A percentile compares a stretch with the other conserved stretches of the same genome.
These are phyloP conservation scores for Leishmania aethiopica DNA, from an alignment of 208 protist species.

Conservation along the genomic window DNA sequence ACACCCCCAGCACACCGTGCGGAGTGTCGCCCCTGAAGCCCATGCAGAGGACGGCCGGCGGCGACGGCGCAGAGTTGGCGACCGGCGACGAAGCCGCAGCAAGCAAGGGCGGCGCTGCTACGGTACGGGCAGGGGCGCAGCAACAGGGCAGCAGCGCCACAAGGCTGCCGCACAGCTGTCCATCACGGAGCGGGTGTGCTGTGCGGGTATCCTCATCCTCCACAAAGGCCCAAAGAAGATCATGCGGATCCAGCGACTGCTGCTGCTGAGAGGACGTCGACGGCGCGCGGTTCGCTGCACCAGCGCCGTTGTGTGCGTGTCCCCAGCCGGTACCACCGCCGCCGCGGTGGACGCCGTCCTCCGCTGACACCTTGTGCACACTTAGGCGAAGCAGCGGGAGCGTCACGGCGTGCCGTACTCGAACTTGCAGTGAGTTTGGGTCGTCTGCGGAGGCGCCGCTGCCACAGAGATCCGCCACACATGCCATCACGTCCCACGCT, in stretches of 20 bases:
- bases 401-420: not conserved
- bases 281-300: not conserved
- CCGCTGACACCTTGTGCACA: not conserved
- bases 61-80: not conserved
- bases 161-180: constrained; percentile 9
- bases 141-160: constrained; percentile 14
- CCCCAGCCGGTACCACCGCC: not conserved
- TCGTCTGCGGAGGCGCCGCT: not conserved
- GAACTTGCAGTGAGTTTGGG: not conserved
- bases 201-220: constrained; percentile 1
- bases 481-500: constrained; percentile 3
- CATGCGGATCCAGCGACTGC: not conserved
- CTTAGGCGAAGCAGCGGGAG: not conserved
- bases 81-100: not conserved
- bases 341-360: not conserved
- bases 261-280: not conserved
- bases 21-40: constrained; percentile 17
- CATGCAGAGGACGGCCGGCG: constrained; percentile 7
- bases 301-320: not conserved
- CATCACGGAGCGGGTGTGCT: not conserved
- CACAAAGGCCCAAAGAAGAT: constrained; percentile 35
- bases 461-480: constrained; percentile 6
- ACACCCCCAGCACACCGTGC: constrained; percentile 18
- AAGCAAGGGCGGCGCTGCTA: not conserved
- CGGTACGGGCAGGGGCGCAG: not conserved